Percentiles rank a stretch among this genome's conserved stretches.
Evolutionary conservation across 2,329 filamentous ascomycete species (phyloP).

Genomic region (Alternaria incomplexa): DNA sequence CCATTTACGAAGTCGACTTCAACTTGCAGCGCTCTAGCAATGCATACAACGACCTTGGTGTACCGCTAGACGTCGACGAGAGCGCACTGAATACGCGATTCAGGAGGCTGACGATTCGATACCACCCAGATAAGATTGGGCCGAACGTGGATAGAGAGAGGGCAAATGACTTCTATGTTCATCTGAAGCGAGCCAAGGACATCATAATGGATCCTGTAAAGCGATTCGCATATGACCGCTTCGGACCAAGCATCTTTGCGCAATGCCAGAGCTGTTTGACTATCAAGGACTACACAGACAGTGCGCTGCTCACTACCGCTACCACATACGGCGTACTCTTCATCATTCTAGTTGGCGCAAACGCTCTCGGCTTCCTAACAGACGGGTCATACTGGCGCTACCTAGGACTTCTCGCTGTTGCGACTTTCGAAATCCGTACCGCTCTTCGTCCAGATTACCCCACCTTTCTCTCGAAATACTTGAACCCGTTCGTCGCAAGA

Average conservation of each 20-base stretch:
- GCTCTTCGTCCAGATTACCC: slow-evolving; percentile 60
- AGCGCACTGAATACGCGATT: slow-evolving; percentile 83
- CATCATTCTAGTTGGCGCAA: slow-evolving; percentile 38
- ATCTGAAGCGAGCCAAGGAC: slow-evolving; percentile 83
- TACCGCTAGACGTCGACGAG: slow-evolving; percentile 72
- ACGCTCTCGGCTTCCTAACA: slow-evolving; percentile 42
- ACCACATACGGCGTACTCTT: slow-evolving; percentile 38
- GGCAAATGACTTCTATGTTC: slow-evolving; percentile 70
- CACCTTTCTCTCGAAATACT: slow-evolving; percentile 50
- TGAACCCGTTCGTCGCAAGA: slow-evolving; percentile 56
- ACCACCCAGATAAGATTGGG: slow-evolving; percentile 83
- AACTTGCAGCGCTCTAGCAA: slow-evolving; percentile 73
- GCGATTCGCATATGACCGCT: slow-evolving; percentile 80
- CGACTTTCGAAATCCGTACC: slow-evolving; percentile 63
- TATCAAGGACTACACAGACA: slow-evolving; percentile 73
- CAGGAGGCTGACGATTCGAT: slow-evolving; percentile 67
- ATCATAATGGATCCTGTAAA: slow-evolving; percentile 83
- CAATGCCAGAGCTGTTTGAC: slow-evolving; percentile 65
- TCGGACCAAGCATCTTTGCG: slow-evolving; percentile 71
- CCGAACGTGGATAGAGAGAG: slow-evolving; percentile 32
- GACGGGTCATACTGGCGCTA: slow-evolving; percentile 55
- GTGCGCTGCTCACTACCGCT: slow-evolving; percentile 59
- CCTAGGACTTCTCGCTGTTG: slow-evolving; percentile 59
- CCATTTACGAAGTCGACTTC: slow-evolving; percentile 89
- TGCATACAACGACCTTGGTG: slow-evolving; percentile 79